Base-by-base conservation (phyloP, 305 asterid species). In the Rubia tinctorum region DNA sequence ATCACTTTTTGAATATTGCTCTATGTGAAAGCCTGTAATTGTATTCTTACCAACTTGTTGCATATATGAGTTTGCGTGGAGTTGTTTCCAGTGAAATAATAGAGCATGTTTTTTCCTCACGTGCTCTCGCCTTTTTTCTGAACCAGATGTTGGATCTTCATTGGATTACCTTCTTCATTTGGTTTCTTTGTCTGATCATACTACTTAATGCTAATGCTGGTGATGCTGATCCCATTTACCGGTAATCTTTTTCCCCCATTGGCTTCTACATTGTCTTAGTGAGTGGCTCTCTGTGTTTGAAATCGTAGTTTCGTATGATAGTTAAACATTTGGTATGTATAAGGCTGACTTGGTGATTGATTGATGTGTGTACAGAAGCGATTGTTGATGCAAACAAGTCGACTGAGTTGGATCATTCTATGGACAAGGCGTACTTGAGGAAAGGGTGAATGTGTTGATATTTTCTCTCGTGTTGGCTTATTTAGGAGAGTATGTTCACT, bases 311-410 rank as follows among this genome's bases (percentile, higher is more conserved):
- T 17, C 20, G n/a, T 51, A 34, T n/a, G 39, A 39, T n/a, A 13
- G 58, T 40, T 14, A 17, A 6, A 8, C 4, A 12, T 56, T 71
- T 20, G 12, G 12, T 56, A n/a, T 12, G n/a, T 56, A 2, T 20
- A 6, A 64, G 61, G 37, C 49, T 42, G 22, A 22, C n/a, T 2
- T 59, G 15, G 39, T 3, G 17, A 14, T 59, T 72, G 73, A 73
- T 18, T 73, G 13, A 5, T 59, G 20, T 68, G 83, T 77, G 80
- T n/a, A n/a, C 88, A 91, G 96, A 89, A 73, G 97, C 97, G 78
- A 94, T 91, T 78, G 92, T 88, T 55, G 96, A 91, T 83, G 93
- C 92, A n/a, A 91, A 84, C 82, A 91, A 88, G 82, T 93, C 97
- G 27, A 89, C 85, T 61, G 94, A 83, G 70, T 75, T 85, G 84